Evolutionary conservation across 1,284 basidiomycete species (phyloP).

Genomic region (Ganoderma sinense): DNA sequence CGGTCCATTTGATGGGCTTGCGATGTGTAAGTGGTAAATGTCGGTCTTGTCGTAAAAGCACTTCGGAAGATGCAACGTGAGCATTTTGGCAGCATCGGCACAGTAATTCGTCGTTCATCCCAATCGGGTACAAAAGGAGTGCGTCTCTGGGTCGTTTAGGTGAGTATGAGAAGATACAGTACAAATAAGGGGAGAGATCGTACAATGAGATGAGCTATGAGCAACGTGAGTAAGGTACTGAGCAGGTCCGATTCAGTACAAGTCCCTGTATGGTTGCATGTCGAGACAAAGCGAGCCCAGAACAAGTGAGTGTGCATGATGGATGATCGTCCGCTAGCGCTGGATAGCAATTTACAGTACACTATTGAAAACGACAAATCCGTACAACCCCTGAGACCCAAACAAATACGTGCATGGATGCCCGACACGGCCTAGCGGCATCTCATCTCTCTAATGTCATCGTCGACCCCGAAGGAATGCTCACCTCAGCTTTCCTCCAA

Average conservation of each 20-base stretch:
- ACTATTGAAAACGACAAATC: conserved; percentile 7
- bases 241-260: conserved; percentile 16
- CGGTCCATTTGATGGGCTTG: not conserved
- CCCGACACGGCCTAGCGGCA: not conserved
- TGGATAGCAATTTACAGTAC: conserved; percentile 13
- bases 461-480: not conserved
- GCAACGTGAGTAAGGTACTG: conserved; percentile 21
- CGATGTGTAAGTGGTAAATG: not conserved
- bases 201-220: conserved; percentile 16
- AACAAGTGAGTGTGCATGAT: conserved; percentile 9
- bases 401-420: not conserved
- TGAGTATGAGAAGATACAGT: conserved; percentile 9
- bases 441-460: conserved; percentile 5
- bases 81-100: not conserved
- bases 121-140: conserved; percentile 4
- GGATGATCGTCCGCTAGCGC: conserved; percentile 14
- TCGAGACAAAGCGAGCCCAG: not conserved
- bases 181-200: conserved; percentile 13
- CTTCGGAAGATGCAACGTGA: not conserved
- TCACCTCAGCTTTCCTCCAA: conserved; percentile 20
- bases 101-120: conserved; percentile 1
- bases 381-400: conserved; percentile 1
- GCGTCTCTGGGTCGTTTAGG: conserved; percentile 15
- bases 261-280: conserved; percentile 12
- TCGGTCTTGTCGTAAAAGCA: not conserved